phyloP scores from a whole-genome alignment of 345 rosid genomes.

The Acer negundo region DNA sequence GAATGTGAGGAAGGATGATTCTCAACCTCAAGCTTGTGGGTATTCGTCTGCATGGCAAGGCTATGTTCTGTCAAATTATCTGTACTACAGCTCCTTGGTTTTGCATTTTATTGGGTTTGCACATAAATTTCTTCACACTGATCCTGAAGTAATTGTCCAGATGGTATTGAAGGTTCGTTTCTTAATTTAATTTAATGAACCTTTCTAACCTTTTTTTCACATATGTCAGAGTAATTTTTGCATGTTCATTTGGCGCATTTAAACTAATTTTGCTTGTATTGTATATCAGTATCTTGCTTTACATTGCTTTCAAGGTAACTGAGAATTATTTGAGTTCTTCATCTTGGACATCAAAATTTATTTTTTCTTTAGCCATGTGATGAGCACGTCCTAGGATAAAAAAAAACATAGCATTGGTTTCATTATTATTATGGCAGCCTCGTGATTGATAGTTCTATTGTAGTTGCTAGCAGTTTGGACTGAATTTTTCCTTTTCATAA shows the following conservation, averaged over 20 bases:
- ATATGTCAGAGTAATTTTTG: background rate
- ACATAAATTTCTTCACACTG: constrained; percentile 91
- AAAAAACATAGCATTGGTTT: background rate
- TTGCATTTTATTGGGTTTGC: constrained; percentile 96
- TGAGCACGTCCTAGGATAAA: background rate
- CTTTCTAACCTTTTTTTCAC: constrained; percentile 5
- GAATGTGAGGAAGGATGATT: constrained; percentile 41
- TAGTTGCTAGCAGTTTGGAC: background rate
- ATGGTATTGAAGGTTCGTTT: constrained; percentile 85
- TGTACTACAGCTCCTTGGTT: constrained; percentile 84
- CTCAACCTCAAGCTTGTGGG: constrained; percentile 33
- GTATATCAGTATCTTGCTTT: background rate
- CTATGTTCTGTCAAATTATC: constrained; percentile 79
- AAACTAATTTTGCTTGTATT: background rate
- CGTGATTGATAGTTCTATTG: background rate
- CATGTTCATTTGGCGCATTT: background rate
- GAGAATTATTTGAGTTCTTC: background rate
- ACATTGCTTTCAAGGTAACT: background rate
- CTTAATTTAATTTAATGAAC: constrained; percentile 16
- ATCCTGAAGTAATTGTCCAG: constrained; percentile 73
- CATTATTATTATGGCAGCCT: no score
- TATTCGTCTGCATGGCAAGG: constrained; percentile 70
- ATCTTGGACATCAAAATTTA: background rate
- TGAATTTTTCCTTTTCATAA: background rate
- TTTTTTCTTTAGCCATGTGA: background rate